Evolutionary conservation across 805 yeast genomes (phyloP), one percentile per base, ranked within the genome.

Genomic region (Torulaspora delbrueckii): DNA sequence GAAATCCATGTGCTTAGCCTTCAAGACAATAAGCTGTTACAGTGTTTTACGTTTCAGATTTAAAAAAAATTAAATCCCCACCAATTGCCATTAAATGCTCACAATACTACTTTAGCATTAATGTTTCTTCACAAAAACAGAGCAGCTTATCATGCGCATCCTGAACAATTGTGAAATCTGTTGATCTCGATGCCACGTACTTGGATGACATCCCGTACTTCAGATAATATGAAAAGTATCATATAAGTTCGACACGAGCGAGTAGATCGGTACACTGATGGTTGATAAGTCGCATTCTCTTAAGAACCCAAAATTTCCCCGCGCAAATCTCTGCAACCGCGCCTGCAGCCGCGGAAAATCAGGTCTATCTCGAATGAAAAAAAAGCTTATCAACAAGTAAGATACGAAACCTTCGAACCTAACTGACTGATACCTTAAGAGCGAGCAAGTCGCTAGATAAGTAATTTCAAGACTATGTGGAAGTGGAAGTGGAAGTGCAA

Each of bases 371-470:
- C 16, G 25, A 34, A 34, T 22, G 37, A n/a, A 19, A 19, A 12
- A 32, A 23, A 22, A 19, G 37, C 37, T 34, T 34, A 34, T 34
- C 37, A 23, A 34, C 26, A 34, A 8, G 1, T 8, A 23, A 22
- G 8, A 19, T 34, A 14, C 26, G 37, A 19, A 22, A n/a, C 13
- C 13, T 34, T 22, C 25, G 19, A 19, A n/a, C 25, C 26, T 34
- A 34, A 34, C 8, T 34, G 37, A 34, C 14, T 34, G 37, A 34
- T 22, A 19, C 37, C 26, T 34, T 34, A n/a, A 34, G 26, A 34
- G 25, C 37, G 26, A 34, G 37, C 34, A 16, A 16, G 18, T 34
- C 9, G 26, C 26, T 34, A 34, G 37, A 34, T 34, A 34, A 19
- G 37, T 34, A 6, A 34, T 34, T 34, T 12, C 26, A 19, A n/a